Evolutionary conservation across 257 asterid genomes (phyloP).

Genomic region (Solanum stenotomum): DNA sequence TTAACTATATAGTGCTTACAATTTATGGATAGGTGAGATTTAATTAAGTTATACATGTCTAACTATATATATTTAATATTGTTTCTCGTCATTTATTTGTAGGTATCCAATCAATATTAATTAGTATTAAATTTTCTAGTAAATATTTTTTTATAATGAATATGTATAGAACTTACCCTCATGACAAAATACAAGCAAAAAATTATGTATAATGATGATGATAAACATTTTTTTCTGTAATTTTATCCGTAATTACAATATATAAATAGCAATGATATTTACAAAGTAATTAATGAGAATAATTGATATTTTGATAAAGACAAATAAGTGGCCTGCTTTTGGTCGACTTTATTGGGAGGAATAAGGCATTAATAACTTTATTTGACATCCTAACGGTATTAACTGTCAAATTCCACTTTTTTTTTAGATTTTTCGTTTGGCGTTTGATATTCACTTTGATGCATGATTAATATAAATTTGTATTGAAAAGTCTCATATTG

Average conservation of each 20-base stretch:
- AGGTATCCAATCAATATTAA: neutral
- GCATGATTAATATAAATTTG: neutral
- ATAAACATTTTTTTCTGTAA: neutral
- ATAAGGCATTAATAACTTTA: neutral
- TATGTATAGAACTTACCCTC: neutral
- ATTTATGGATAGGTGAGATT: neutral
- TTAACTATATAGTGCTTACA: neutral
- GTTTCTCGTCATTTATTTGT: neutral
- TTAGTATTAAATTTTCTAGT: neutral
- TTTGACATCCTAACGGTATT: conserved; percentile 43
- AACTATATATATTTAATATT: neutral
- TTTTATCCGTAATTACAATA: neutral
- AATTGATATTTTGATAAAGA: neutral
- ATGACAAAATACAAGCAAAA: neutral
- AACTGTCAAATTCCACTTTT: conserved; percentile 22
- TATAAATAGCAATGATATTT: neutral
- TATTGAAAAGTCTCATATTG: neutral
- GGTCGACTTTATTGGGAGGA: neutral
- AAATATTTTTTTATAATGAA: neutral
- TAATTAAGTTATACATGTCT: neutral
- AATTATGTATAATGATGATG: neutral
- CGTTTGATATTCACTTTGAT: neutral
- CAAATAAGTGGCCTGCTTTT: neutral
- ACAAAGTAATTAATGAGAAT: neutral
- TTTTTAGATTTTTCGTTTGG: neutral